phyloP scores from a whole-genome alignment of 352 stramenopile genomes.

The Aphanomyces astaci region DNA sequence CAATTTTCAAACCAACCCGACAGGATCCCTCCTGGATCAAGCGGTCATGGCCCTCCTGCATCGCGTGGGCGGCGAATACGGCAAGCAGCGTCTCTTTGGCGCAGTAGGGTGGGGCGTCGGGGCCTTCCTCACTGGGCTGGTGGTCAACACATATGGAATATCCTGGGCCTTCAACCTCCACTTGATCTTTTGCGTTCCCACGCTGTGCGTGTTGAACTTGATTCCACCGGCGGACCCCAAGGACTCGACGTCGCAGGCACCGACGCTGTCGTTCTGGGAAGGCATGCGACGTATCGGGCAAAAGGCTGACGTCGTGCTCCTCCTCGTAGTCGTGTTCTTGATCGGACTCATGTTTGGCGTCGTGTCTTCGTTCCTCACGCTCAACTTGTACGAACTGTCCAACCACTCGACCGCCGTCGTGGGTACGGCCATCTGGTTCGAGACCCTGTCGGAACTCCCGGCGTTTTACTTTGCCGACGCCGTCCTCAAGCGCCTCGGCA shows the following conservation, averaged over 20 bases:
- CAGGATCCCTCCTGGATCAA: slow-evolving; percentile 38
- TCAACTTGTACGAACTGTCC: slow-evolving; percentile 78
- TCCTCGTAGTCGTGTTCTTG: slow-evolving; percentile 64
- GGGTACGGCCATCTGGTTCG: slow-evolving; percentile 67
- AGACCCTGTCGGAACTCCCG: slow-evolving; percentile 70
- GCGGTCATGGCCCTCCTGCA: slow-evolving; percentile 34
- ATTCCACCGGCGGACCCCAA: slow-evolving; percentile 20
- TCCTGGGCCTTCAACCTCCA: slow-evolving; percentile 43
- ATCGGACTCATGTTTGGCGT: slow-evolving; percentile 78
- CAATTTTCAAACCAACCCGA: slow-evolving; percentile 42
- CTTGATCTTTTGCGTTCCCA: slow-evolving; percentile 31
- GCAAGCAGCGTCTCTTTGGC: slow-evolving; percentile 43
- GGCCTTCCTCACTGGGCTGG: slow-evolving; percentile 37
- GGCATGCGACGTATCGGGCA: slow-evolving; percentile 33
- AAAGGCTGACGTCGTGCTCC: slow-evolving; percentile 52
- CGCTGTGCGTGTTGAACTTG: slow-evolving; percentile 11
- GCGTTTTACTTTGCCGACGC: slow-evolving; percentile 73
- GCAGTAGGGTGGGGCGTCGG: slow-evolving; percentile 37
- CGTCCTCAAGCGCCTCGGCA: slow-evolving; percentile 62
- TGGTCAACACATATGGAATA: slow-evolving; percentile 35
- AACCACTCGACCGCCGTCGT: slow-evolving; percentile 63
- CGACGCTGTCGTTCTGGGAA: slow-evolving; percentile 39
- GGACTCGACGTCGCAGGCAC: background rate
- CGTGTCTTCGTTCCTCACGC: slow-evolving; percentile 72
- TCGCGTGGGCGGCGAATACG: slow-evolving; percentile 37